These are phyloP conservation scores for Aspergillus sp. DNA, from an alignment of 2,329 filamentous ascomycete genomes.

Conservation along the genomic window DNA sequence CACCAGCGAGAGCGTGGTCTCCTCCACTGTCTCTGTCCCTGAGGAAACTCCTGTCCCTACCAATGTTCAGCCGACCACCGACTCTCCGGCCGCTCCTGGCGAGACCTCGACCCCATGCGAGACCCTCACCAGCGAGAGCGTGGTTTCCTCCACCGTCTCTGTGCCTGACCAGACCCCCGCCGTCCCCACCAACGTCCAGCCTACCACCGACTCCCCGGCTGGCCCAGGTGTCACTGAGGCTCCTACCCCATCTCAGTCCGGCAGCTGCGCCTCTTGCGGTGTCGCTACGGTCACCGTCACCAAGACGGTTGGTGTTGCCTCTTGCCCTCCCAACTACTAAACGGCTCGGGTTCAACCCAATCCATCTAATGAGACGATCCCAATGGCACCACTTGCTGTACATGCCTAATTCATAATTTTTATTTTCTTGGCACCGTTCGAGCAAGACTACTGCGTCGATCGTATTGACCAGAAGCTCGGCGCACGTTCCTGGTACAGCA, in stretches of 20 bases:
- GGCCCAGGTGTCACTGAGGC: constrained; percentile 4
- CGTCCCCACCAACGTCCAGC: constrained; percentile 4
- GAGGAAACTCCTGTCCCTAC: background rate
- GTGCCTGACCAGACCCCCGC: background rate
- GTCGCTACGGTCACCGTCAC: constrained; percentile 25
- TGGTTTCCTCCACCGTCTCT: constrained; percentile 9
- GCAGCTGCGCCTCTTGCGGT: constrained; percentile 10
- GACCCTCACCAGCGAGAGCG: constrained; percentile 13
- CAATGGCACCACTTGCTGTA: constrained; percentile 30
- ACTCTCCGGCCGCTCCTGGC: background rate
- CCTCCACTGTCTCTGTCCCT: background rate
- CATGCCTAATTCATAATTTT: constrained; percentile 37
- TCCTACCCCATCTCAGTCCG: background rate
- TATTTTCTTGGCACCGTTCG: constrained; percentile 16
- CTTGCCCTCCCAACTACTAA: constrained; percentile 17
- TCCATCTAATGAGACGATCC: constrained; percentile 22
- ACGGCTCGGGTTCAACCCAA: constrained; percentile 11
- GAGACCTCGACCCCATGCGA: constrained; percentile 5
- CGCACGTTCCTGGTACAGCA: background rate
- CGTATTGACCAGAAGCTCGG: background rate
- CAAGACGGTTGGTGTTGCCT: constrained; percentile 25
- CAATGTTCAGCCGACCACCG: background rate
- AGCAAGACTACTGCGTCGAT: constrained; percentile 1
- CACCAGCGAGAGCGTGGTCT: constrained; percentile 13
- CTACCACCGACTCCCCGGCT: background rate